phyloP scores from a whole-genome alignment of 495 filamentous ascomycete genomes.

The Podospora australis region DNA sequence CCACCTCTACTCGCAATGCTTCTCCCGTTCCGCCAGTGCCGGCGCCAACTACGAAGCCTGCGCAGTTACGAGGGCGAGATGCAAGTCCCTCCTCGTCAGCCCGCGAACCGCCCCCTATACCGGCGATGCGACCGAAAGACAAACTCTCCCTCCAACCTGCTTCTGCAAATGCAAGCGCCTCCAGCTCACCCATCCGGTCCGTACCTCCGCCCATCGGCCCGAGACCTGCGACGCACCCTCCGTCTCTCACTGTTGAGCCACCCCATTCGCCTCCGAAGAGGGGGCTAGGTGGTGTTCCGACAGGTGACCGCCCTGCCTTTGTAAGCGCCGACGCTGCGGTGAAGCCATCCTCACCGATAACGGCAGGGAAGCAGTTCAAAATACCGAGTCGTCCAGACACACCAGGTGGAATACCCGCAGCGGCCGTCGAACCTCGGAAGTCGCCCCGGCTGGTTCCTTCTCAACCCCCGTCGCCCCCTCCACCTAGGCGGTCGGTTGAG shows the following conservation, averaged over 20 bases:
- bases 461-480: conserved; percentile 48
- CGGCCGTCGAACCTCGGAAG: conserved; percentile 33
- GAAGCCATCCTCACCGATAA: conserved; percentile 42
- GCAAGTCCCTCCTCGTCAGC: conserved; percentile 39
- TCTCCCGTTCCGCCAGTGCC: conserved; percentile 24
- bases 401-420: no score
- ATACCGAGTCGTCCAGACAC: conserved; percentile 46
- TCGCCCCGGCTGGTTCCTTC: conserved; percentile 36
- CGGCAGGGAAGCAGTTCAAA: conserved; percentile 46
- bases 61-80: conserved; percentile 40
- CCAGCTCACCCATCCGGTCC: conserved; percentile 25
- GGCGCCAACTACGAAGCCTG: conserved; percentile 23
- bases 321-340: conserved; percentile 43
- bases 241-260: conserved; percentile 65
- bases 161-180: conserved; percentile 12
- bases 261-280: conserved; percentile 66
- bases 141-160: conserved; percentile 21
- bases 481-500: conserved; percentile 48
- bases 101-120: conserved; percentile 45
- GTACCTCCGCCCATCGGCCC: conserved; percentile 36
- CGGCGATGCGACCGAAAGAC: conserved; percentile 36
- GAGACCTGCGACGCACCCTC: conserved; percentile 50
- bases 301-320: conserved; percentile 34
- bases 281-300: conserved; percentile 28
- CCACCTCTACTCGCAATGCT: conserved; percentile 29